These are phyloP conservation scores for Phalaenopsis hybrid DNA, from an alignment of 116 monocot species.

Conservation along the genomic window DNA sequence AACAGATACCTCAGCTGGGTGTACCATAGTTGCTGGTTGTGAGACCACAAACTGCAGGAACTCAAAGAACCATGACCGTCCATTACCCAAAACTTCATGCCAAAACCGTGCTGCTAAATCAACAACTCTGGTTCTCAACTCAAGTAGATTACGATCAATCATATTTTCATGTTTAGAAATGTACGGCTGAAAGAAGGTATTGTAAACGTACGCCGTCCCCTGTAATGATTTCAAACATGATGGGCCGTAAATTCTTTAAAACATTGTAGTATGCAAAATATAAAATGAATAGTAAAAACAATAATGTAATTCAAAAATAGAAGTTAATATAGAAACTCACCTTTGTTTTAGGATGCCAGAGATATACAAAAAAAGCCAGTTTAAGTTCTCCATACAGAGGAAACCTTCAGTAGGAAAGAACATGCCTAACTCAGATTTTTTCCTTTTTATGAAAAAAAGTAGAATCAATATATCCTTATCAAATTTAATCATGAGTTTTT, in stretches of 20 bases:
- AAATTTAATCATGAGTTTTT: too few species aligned
- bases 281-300: too few species aligned
- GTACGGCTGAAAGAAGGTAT: constrained; percentile 57
- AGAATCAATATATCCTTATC: too few species aligned
- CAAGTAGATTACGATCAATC: constrained; percentile 70
- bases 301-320: neutral
- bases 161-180: constrained; percentile 70
- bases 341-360: constrained; percentile 83
- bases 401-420: constrained; percentile 36
- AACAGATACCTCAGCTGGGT: constrained; percentile 29
- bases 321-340: constrained; percentile 17
- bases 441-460: too few species aligned
- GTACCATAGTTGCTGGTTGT: constrained; percentile 16
- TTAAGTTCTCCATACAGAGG: constrained; percentile 80
- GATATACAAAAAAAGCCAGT: constrained; percentile 57
- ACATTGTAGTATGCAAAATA: neutral
- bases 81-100: constrained; percentile 40
- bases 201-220: constrained; percentile 75
- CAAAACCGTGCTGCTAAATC: constrained; percentile 44
- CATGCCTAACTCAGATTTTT: too few species aligned
- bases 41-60: constrained; percentile 55
- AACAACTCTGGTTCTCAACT: constrained; percentile 57
- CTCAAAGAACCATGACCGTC: constrained; percentile 57
- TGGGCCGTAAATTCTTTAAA: neutral
- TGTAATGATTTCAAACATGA: constrained; percentile 11